Evolutionary conservation across 2,329 filamentous ascomycete genomes (phyloP).

Genomic region (Chaetomiaceae sp.): DNA sequence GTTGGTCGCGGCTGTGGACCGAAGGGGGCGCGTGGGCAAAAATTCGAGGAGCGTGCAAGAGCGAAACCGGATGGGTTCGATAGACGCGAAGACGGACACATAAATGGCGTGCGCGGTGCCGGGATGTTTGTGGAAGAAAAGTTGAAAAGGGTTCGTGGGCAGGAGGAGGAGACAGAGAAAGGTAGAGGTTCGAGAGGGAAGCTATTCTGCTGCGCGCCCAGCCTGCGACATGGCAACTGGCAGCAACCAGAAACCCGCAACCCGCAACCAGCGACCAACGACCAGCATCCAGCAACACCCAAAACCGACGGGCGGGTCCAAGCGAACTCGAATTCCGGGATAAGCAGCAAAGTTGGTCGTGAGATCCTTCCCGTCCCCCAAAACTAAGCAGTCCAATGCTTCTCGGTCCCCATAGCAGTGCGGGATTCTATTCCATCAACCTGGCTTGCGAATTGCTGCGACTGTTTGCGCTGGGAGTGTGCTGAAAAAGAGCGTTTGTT

Average conservation of each 20-base stretch:
- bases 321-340: neutral
- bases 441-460: neutral
- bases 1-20: neutral
- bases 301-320: constrained; percentile 15
- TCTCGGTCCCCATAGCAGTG: constrained; percentile 8
- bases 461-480: neutral
- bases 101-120: constrained; percentile 12
- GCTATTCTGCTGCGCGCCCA: constrained; percentile 22
- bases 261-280: neutral
- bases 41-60: neutral
- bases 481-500: neutral
- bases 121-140: neutral
- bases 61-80: constrained; percentile 4
- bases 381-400: neutral
- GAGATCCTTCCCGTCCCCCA: neutral
- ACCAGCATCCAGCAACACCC: neutral
- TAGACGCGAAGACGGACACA: constrained; percentile 7
- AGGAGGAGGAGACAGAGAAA: neutral
- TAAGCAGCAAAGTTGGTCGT: neutral
- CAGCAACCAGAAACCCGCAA: too few species aligned
- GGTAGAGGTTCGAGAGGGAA: constrained; percentile 10
- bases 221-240: constrained; percentile 18
- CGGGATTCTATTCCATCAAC: neutral
- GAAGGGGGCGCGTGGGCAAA: neutral
- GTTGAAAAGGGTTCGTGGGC: neutral